Evolutionary conservation across 305 asterid genomes (phyloP).

Genomic region (Ilex paraguariensis): DNA sequence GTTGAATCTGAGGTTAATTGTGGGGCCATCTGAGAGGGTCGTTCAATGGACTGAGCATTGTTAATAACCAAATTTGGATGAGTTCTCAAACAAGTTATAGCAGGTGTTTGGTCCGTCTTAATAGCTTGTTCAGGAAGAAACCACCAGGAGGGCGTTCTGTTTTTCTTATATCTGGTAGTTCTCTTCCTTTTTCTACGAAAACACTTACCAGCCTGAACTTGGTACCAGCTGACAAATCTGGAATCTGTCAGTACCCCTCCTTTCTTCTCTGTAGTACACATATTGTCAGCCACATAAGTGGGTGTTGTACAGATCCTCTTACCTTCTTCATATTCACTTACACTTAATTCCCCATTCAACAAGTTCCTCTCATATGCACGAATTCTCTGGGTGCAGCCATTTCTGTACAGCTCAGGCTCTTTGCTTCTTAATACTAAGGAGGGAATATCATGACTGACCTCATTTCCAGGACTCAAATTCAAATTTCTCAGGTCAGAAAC

Average conservation of each 20-base stretch:
- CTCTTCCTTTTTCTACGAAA: conserved; percentile 44
- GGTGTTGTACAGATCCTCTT: too few species aligned
- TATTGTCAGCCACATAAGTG: too few species aligned
- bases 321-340: conserved; percentile 17
- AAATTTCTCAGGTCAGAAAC: too few species aligned
- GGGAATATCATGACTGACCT: too few species aligned
- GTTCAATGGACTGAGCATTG: conserved; percentile 18
- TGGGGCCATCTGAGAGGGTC: conserved; percentile 21
- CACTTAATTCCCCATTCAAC: conserved; percentile 26
- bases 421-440: too few species aligned
- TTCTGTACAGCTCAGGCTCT: neutral
- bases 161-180: conserved; percentile 36
- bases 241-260: conserved; percentile 17
- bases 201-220: conserved; percentile 11
- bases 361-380: conserved; percentile 56
- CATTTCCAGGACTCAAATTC: too few species aligned
- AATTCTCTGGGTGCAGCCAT: conserved; percentile 13
- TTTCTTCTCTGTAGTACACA: conserved; percentile 24
- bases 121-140: conserved; percentile 19
- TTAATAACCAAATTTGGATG: conserved; percentile 8
- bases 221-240: neutral
- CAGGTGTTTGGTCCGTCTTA: conserved; percentile 19
- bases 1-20: neutral
- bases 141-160: neutral
- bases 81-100: conserved; percentile 18